These are phyloP conservation scores for Ceratocystis ficicola DNA, from an alignment of 2,329 filamentous ascomycete species.

Conservation along the genomic window DNA sequence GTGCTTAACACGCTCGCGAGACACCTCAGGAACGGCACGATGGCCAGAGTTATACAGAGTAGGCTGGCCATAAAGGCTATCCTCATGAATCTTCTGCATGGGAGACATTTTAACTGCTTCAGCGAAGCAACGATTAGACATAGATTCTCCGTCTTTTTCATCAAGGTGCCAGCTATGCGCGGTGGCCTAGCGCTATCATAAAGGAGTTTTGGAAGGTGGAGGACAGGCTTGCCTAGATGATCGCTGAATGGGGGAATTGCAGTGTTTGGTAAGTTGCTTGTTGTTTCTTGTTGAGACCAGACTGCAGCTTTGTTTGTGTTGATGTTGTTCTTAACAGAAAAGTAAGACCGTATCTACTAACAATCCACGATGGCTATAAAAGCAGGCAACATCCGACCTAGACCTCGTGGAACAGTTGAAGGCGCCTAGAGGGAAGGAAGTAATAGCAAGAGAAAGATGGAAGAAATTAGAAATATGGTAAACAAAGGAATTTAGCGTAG, in stretches of 20 bases:
- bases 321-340: not conserved
- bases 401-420: not conserved
- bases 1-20: constrained; percentile 10
- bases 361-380: not conserved
- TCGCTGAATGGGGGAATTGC: not conserved
- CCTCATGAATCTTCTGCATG: not conserved
- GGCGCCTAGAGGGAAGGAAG: not conserved
- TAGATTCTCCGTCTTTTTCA: not conserved
- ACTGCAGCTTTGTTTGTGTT: not conserved
- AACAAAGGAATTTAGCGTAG: not conserved
- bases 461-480: not conserved
- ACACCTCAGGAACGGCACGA: constrained; percentile 7
- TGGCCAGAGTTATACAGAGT: constrained; percentile 13
- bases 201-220: not conserved
- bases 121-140: not conserved
- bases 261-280: not conserved
- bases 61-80: constrained; percentile 14
- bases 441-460: not conserved
- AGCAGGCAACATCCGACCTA: not conserved
- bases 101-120: not conserved
- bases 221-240: not conserved
- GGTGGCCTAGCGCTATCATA: not conserved
- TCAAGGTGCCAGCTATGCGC: not conserved
- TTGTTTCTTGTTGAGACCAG: constrained; percentile 8
- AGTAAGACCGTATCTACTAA: not conserved